These are phyloP conservation scores for Eimeria tenella DNA, from an alignment of 169 alveolate genomes.

Conservation along the genomic window DNA sequence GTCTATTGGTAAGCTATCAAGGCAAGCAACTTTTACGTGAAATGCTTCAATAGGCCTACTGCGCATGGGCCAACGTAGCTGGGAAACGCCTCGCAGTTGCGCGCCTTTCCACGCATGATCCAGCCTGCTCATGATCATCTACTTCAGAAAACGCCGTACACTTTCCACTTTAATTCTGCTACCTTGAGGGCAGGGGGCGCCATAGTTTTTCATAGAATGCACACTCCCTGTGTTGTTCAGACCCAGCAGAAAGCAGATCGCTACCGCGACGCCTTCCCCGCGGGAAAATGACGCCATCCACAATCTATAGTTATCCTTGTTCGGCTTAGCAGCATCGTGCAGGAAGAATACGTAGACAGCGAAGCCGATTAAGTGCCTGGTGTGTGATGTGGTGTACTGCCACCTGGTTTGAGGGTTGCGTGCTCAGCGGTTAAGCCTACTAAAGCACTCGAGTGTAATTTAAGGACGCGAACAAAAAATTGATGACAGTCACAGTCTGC, in stretches of 20 bases:
- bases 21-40: too few species aligned
- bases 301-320: too few species aligned
- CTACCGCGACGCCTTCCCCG: neutral
- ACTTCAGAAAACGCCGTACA: neutral
- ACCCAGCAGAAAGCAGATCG: neutral
- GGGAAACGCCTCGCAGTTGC: conserved; percentile 69
- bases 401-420: neutral
- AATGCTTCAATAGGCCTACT: neutral
- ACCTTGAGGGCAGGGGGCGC: conserved; percentile 67
- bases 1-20: neutral
- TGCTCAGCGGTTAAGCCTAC: neutral
- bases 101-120: conserved; percentile 38
- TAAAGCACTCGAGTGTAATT: too few species aligned
- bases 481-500: neutral
- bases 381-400: neutral
- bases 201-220: conserved; percentile 26
- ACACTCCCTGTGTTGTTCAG: neutral
- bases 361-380: neutral
- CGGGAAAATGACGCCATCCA: neutral
- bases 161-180: neutral
- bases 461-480: neutral
- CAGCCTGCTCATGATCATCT: conserved; percentile 37
- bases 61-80: conserved; percentile 74
- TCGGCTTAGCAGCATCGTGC: too few species aligned
- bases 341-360: too few species aligned